Evolutionary conservation across 2,329 filamentous ascomycete species (phyloP), one percentile per base, ranked within the genome.

Genomic region (Scedosporium boydii): DNA sequence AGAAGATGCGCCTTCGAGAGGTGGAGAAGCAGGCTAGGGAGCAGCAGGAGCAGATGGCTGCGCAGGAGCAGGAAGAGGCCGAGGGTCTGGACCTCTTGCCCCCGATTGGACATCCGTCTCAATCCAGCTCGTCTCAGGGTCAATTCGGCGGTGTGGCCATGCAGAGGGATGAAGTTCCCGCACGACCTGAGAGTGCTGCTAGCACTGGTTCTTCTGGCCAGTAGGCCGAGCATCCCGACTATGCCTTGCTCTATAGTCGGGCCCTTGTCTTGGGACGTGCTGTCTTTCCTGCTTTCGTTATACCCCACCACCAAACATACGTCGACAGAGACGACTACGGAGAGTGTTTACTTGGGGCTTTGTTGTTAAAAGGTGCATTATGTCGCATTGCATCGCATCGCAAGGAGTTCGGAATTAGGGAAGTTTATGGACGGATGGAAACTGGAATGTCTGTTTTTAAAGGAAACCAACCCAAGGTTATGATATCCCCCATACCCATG

Each of bases 1-100:
- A 87, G 74, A 87, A 87, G 76, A 75, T 78, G 67, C 75, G 85
- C 44, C 69, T 83, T 60, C 74, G 72, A 56, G 80, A 83, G 66
- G 67, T 82, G 57, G 80, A 83, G 69, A 70, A 75, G 26, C 77
- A 78, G 70, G 74, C 76, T 3, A 75, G 74, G 14, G 73, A 74
- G 48, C 73, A 76, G 5, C 59, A 61, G 48, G 48, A 61, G 59
- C 60, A 44, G 48, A 51, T 61, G 18, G 59, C 59, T 29, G 46
- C 55, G 34, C 60, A 58, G 53, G 51, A 62, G 38, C 48, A 62
- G 38, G 60, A 62, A 29, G 51, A 23, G 14, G 27, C 41, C 3
- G 51, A 58, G 9, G 38, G 56, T n/a, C 21, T 21, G 7, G 29
- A 58, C 3, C 34, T 23, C 7, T 21, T 59, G 21, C 14, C 60